Evolutionary conservation across 2,329 filamentous ascomycete genomes (phyloP).

Genomic region (Colletotrichum shisoi): DNA sequence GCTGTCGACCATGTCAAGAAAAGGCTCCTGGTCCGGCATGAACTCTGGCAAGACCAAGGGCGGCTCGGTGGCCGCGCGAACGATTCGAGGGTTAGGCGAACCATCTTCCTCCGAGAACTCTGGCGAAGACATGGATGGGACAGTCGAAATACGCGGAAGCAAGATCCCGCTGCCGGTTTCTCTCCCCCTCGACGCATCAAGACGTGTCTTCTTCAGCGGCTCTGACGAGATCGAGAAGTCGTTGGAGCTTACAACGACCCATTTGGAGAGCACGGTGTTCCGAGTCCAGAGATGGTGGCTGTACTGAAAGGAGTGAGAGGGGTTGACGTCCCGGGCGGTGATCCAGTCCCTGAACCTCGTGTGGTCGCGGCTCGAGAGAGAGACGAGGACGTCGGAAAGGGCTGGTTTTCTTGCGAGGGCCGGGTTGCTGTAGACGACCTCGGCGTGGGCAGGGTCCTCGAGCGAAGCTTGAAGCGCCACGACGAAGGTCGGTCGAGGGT

Average conservation of each 20-base stretch:
- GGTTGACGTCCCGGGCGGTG: conserved; percentile 39
- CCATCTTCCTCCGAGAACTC: conserved; percentile 26
- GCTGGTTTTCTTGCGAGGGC: conserved; percentile 46
- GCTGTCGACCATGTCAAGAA: conserved; percentile 52
- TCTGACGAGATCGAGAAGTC: conserved; percentile 47
- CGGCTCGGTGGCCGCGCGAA: conserved; percentile 47
- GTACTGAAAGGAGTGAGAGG: conserved; percentile 46
- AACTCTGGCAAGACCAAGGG: conserved; percentile 48
- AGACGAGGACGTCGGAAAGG: conserved; percentile 47
- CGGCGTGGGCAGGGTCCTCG: conserved; percentile 35
- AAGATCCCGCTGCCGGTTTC: conserved; percentile 20
- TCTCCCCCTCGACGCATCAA: conserved; percentile 42
- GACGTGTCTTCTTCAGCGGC: conserved; percentile 47
- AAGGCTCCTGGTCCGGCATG: conserved; percentile 50
- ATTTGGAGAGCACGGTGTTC: conserved; percentile 47
- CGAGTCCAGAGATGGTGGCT: conserved; percentile 51
- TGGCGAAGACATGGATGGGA: conserved; percentile 5
- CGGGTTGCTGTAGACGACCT: conserved; percentile 50
- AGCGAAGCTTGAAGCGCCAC: conserved; percentile 42
- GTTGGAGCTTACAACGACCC: conserved; percentile 53
- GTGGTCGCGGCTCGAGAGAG: conserved; percentile 46
- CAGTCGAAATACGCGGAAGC: conserved; percentile 10
- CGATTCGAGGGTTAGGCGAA: conserved; percentile 41
- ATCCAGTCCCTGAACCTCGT: conserved; percentile 54
- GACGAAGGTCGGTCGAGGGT: conserved; percentile 55